phyloP scores from a whole-genome alignment of 345 rosid genomes.

The Alliaria petiolata region DNA sequence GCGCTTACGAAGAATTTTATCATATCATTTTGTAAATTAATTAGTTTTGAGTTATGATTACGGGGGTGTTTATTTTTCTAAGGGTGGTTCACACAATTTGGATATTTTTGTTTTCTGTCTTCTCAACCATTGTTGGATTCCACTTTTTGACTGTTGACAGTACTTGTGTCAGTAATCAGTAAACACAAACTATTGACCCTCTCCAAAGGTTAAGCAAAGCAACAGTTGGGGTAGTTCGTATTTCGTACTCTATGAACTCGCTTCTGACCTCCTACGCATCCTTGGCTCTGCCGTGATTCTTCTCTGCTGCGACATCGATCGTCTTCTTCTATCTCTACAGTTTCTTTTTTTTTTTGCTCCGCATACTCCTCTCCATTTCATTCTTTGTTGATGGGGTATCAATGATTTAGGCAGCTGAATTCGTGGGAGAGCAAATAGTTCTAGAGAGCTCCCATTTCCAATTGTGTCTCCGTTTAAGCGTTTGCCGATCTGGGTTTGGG shows the following conservation, averaged over 20 bases:
- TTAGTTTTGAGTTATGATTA: no score
- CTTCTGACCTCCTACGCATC: not conserved
- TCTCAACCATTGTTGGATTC: no score
- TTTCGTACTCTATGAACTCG: not conserved
- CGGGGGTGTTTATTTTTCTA: no score
- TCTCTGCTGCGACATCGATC: not conserved
- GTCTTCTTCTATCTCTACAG: not conserved
- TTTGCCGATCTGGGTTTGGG: conserved; percentile 1
- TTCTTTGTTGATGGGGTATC: not conserved
- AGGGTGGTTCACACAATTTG: no score
- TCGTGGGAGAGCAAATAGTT: not conserved
- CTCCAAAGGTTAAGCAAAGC: not conserved
- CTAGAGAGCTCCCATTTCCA: no score
- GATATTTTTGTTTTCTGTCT: no score
- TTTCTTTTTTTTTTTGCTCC: not conserved
- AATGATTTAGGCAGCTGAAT: not conserved
- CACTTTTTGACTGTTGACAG: no score
- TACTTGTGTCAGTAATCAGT: no score
- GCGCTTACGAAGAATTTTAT: no score
- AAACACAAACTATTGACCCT: not conserved
- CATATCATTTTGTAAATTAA: no score
- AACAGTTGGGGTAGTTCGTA: no score
- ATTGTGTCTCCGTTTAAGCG: not conserved
- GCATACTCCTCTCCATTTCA: not conserved
- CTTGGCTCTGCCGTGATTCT: not conserved